Percentiles rank a stretch among this genome's conserved stretches.
These are phyloP conservation scores for Flueggea neowawraea DNA, from an alignment of 441 rosid genomes.

Conservation along the genomic window DNA sequence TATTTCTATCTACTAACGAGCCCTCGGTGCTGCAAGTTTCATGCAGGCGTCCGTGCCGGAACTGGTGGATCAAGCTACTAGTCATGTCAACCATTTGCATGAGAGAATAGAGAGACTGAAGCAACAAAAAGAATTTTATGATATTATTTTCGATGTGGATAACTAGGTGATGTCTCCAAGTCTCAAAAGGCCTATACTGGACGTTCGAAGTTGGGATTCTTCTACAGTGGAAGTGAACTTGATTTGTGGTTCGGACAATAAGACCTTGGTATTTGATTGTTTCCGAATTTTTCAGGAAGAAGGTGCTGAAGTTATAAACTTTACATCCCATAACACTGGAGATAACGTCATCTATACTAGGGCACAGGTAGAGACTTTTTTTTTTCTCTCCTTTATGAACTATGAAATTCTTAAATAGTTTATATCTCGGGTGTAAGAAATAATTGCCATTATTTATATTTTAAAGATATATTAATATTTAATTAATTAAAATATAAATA, in stretches of 20 bases:
- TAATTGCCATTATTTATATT: no score
- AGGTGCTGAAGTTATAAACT: conserved; percentile 24
- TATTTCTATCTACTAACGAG: no score
- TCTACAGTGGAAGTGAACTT: conserved; percentile 17
- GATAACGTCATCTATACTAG: conserved; percentile 17
- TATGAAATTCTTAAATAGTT: no score
- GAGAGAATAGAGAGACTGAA: conserved; percentile 10
- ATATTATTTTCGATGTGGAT: not conserved
- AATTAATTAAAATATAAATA: no score
- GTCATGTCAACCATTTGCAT: conserved; percentile 16
- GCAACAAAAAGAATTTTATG: conserved; percentile 5
- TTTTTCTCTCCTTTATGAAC: not conserved
- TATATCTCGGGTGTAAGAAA: no score
- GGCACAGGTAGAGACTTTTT: conserved; percentile 15
- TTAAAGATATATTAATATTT: no score
- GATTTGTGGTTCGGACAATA: conserved; percentile 11
- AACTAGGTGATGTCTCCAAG: no score
- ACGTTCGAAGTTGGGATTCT: conserved; percentile 9
- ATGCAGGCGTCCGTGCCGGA: conserved; percentile 14
- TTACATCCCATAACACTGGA: conserved; percentile 11
- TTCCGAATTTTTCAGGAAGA: conserved; percentile 21
- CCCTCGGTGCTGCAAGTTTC: no score
- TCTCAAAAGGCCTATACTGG: not conserved
- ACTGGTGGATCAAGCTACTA: conserved; percentile 14
- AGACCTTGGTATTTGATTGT: conserved; percentile 10